Base-by-base conservation (phyloP, 305 asterid species). In the Solanum hybrid region DNA sequence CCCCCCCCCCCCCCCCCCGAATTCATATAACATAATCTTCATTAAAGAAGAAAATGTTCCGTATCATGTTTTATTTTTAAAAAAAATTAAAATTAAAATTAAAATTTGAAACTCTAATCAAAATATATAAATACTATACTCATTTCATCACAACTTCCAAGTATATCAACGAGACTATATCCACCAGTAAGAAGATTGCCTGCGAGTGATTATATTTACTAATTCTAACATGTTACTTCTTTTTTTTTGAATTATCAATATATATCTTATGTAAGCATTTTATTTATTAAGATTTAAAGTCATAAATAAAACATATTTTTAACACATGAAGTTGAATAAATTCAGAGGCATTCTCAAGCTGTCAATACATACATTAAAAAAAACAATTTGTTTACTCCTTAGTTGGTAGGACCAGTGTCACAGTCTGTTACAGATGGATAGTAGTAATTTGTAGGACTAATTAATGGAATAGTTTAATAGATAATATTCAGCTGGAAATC, bases 391-490 rank as follows among this genome's bases (percentile, higher is more conserved):
- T 28, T 42, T 39, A 40, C 71, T 31, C n/a, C 31, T 64, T 40
- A 37, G 36, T 90, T 46, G 82, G 71, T 69, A 40, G 87, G 78
- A 77, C 39, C 89, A 51, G 74, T 33, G 61, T 82, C 83, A 82
- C 37, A 71, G 51, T 78, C 57, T 36, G 77, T 78, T 90, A 87
- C 87, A 89, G 92, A 84, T 90, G 86, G 75, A 87, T 77, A 26
- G 78, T 22, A 64, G 74, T 80, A 88, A 86, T 78, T 89, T 90
- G 87, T 12, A 14, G 75, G 74, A 77, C 89, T 86, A 75, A 80
- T 24, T 85, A 86, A 64, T 61, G 89, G 34, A 69, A 85, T 89
- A 28, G 11, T 87, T 24, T 88, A 75, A 84, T 61, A 4, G 67
- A 57, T 86, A 51, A 76, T 86, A 61, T 35, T 78, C 26, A 16